Base-by-base conservation (phyloP, 2,329 filamentous ascomycete genomes). In the Fusarium floridanum region DNA sequence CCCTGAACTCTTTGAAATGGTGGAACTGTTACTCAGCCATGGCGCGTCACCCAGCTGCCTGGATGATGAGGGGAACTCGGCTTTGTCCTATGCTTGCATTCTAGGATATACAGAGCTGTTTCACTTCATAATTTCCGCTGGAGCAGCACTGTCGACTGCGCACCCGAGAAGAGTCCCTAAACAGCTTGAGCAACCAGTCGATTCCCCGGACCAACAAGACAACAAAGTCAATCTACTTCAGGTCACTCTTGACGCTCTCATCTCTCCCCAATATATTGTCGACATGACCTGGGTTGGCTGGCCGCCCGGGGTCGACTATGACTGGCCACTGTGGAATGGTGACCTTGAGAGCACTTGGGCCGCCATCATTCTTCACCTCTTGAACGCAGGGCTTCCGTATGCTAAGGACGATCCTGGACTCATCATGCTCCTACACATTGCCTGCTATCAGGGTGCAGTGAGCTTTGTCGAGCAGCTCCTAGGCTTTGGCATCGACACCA, bases 381-480 rank as follows among this genome's bases (percentile, higher is more conserved):
- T 73, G 0, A 10, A n/a, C 0, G 0, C 55, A 6, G 66, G 61
- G 0, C 32, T 73, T 3, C 9, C 7, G 0, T 61, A 29, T 20
- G 6, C 12, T 0, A 73, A 67, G 8, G 17, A 50, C 0, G 70
- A 73, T 4, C 10, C 37, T 0, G 70, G 61, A 0, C 14, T 73
- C 1, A 32, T 73, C 0, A 73, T 73, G 66, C 17, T 73, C 2
- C 50, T 73, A 6, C 70, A 73, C 2, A 71, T 73, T 4, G 17
- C 32, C 0, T 73, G 70, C 2, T 41, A 6, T 32, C n/a, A 34
- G 12, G 70, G 70, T 16, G 9, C 6, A 20, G 0, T 50, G 0
- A 22, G 14, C 0, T 4, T 8, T 20, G 37, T 67, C 0, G 11
- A 50, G 4, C 12, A 56, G 8, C 37, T 73, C 0, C 9, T 73